These are phyloP conservation scores for Marchantia paleacea DNA, from an alignment of 225 moss, liverwort and hornwort genomes.

Conservation along the genomic window DNA sequence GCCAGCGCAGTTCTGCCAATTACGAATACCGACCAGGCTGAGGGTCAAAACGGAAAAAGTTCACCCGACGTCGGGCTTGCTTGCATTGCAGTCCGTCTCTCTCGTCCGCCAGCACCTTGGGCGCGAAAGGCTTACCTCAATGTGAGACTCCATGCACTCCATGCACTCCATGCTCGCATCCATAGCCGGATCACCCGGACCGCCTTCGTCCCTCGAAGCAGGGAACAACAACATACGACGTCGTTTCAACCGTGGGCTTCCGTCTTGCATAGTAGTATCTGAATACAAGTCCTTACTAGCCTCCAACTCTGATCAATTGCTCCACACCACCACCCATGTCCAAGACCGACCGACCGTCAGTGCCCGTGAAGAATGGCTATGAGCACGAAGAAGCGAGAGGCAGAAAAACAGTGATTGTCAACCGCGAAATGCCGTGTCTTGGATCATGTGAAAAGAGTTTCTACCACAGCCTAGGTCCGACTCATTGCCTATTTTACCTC, in stretches of 20 bases:
- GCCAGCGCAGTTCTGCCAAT: conserved; percentile 7
- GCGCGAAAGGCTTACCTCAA: background rate
- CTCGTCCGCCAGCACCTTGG: too few species aligned
- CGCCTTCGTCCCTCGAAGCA: conserved; percentile 14
- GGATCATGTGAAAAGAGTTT: background rate
- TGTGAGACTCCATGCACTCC: background rate
- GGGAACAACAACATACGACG: conserved; percentile 43
- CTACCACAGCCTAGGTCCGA: background rate
- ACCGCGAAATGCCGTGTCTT: background rate
- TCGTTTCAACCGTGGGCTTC: conserved; percentile 40
- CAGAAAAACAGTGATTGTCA: background rate
- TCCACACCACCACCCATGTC: background rate
- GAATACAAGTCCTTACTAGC: conserved; percentile 7
- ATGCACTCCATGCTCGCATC: conserved; percentile 10
- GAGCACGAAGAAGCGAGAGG: background rate
- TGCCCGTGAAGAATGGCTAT: too few species aligned
- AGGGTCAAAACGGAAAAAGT: background rate
- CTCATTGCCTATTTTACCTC: conserved; percentile 15
- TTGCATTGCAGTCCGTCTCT: too few species aligned
- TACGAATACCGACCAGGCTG: background rate
- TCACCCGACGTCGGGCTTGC: background rate
- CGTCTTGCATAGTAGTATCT: conserved; percentile 17
- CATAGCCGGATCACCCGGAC: background rate
- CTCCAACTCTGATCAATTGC: conserved; percentile 19
- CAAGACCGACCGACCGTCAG: background rate